These are phyloP conservation scores for Delonix regia DNA, from an alignment of 306 rosid species.

Conservation along the genomic window DNA sequence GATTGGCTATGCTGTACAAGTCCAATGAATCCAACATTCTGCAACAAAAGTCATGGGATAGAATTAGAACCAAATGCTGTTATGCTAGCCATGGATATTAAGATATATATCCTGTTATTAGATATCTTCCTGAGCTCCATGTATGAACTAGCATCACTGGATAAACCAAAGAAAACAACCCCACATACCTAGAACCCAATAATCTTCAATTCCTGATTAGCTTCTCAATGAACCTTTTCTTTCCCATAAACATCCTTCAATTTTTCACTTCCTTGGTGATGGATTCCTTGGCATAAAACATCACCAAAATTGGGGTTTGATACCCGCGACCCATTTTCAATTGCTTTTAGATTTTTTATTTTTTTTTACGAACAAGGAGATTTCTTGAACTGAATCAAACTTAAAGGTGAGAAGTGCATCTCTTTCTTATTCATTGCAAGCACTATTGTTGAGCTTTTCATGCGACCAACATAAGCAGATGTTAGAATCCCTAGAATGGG, in stretches of 20 bases:
- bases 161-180: conserved; percentile 52
- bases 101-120: too few relatives aligned
- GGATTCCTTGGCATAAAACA: conserved; percentile 8
- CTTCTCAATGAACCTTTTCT: conserved; percentile 45
- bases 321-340: conserved; percentile 37
- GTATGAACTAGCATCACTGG: conserved; percentile 45
- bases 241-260: conserved; percentile 38
- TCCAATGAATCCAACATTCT: too few relatives aligned
- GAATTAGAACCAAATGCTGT: too few relatives aligned
- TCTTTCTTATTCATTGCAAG: neutral
- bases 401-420: neutral
- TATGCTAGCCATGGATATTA: too few relatives aligned
- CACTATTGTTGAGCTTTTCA: neutral
- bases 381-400: conserved; percentile 44
- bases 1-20: too few relatives aligned
- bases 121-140: conserved; percentile 45
- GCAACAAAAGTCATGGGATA: too few relatives aligned
- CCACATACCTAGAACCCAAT: conserved; percentile 63
- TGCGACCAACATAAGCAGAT: neutral
- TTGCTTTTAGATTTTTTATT: conserved; percentile 45
- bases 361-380: conserved; percentile 41
- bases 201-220: conserved; percentile 51
- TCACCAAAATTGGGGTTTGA: conserved; percentile 34
- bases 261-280: conserved; percentile 32
- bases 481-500: neutral